These are phyloP conservation scores for Echinosophora koreensis DNA, from an alignment of 306 rosid species.

Conservation along the genomic window DNA sequence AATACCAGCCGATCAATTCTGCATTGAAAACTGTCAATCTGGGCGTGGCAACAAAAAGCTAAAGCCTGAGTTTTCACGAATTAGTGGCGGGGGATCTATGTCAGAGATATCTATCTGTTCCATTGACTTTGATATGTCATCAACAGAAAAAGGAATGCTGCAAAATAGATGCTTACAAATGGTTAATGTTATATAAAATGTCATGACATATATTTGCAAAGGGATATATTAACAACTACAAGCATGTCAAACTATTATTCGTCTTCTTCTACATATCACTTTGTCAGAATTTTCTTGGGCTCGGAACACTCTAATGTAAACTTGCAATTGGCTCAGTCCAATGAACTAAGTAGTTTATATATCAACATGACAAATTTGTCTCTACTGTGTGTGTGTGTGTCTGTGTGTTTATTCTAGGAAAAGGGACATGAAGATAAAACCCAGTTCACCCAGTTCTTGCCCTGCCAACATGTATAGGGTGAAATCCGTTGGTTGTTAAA, in stretches of 20 bases:
- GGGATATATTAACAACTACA: constrained; percentile 19
- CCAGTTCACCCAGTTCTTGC: constrained; percentile 6
- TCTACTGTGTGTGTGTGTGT: background rate
- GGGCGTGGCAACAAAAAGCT: constrained; percentile 63
- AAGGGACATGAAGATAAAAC: background rate
- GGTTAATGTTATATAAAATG: constrained; percentile 37
- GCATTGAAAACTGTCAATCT: constrained; percentile 46
- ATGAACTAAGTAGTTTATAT: constrained; percentile 8
- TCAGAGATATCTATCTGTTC: constrained; percentile 66
- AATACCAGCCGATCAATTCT: constrained; percentile 43
- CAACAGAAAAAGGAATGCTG: constrained; percentile 73
- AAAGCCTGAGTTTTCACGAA: constrained; percentile 67
- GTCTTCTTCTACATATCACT: background rate
- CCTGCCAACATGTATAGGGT: background rate
- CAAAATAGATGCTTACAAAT: constrained; percentile 40
- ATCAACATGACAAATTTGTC: constrained; percentile 21
- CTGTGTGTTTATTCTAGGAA: background rate
- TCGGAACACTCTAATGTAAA: constrained; percentile 11
- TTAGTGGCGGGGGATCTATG: constrained; percentile 59
- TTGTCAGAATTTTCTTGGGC: background rate
- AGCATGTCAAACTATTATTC: constrained; percentile 23
- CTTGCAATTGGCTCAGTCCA: constrained; percentile 10
- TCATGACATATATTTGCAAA: constrained; percentile 18
- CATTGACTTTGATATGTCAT: constrained; percentile 64
- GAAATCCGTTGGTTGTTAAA: background rate